phyloP scores from a whole-genome alignment of 805 yeast species.

The Starmerella asiatica region DNA sequence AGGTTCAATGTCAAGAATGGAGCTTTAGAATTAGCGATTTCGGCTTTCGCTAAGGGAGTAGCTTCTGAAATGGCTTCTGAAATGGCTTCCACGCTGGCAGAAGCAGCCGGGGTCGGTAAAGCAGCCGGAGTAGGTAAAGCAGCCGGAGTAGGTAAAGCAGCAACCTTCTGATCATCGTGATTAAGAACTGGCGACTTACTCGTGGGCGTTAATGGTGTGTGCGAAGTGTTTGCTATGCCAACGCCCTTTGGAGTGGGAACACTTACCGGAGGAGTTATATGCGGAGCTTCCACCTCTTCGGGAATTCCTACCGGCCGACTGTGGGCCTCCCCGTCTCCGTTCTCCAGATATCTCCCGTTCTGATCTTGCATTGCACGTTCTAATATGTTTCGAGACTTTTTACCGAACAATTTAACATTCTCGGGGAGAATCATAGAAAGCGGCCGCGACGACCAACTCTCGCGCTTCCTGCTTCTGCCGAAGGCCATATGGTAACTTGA shows the following conservation, averaged over 20 bases:
- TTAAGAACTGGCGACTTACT: too few relatives aligned
- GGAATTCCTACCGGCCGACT: too few relatives aligned
- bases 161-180: too few relatives aligned
- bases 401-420: constrained; percentile 11
- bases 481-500: constrained; percentile 14
- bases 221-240: background rate
- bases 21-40: too few relatives aligned
- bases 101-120: background rate
- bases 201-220: too few relatives aligned
- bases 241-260: background rate
- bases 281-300: background rate
- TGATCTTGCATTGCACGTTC: constrained; percentile 8
- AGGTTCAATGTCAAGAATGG: constrained; percentile 14
- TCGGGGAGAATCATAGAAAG: constrained; percentile 17
- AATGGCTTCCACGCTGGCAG: background rate
- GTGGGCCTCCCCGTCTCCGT: too few relatives aligned
- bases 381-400: constrained; percentile 5
- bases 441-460: constrained; percentile 17
- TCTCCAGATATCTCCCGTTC: too few relatives aligned
- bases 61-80: too few relatives aligned
- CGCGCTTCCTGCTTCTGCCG: constrained; percentile 13
- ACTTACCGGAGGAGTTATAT: background rate
- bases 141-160: background rate
- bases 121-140: background rate
- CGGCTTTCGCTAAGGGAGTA: too few relatives aligned